Conservation (phyloP, 1,284 basidiomycete genomes). For the Ceratobasidium sp. region DNA sequence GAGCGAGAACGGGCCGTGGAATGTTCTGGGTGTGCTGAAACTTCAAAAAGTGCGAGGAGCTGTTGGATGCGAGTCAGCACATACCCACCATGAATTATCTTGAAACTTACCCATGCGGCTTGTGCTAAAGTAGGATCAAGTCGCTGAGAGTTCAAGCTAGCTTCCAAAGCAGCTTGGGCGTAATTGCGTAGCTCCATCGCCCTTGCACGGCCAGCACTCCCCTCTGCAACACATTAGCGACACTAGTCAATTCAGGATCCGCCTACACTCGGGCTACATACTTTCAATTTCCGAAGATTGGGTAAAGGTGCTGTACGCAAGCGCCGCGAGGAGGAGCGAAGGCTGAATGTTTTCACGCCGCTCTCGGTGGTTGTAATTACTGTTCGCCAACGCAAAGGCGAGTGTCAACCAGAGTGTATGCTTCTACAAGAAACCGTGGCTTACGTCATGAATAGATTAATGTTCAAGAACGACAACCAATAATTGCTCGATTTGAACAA, state of each 20-base stretch:
- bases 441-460: constrained; percentile 46
- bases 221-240: neutral
- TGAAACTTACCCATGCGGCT: constrained; percentile 73
- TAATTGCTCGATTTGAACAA: constrained; percentile 57
- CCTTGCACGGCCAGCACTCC: constrained; percentile 56
- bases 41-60: constrained; percentile 77
- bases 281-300: constrained; percentile 73
- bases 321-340: constrained; percentile 70
- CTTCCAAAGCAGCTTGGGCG: constrained; percentile 77
- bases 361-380: constrained; percentile 66
- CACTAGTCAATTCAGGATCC: neutral
- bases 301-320: constrained; percentile 74
- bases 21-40: constrained; percentile 74
- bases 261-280: neutral
- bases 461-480: constrained; percentile 41
- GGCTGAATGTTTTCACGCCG: constrained; percentile 72
- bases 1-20: constrained; percentile 67
- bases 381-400: constrained; percentile 61
- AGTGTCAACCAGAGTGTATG: constrained; percentile 33
- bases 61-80: constrained; percentile 53
- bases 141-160: constrained; percentile 75
- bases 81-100: constrained; percentile 44
- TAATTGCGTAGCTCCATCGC: constrained; percentile 71
- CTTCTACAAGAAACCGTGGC: constrained; percentile 52
- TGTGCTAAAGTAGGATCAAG: constrained; percentile 77